Base-by-base conservation (phyloP, 441 rosid species). In the Euphorbia neoarborescens region DNA sequence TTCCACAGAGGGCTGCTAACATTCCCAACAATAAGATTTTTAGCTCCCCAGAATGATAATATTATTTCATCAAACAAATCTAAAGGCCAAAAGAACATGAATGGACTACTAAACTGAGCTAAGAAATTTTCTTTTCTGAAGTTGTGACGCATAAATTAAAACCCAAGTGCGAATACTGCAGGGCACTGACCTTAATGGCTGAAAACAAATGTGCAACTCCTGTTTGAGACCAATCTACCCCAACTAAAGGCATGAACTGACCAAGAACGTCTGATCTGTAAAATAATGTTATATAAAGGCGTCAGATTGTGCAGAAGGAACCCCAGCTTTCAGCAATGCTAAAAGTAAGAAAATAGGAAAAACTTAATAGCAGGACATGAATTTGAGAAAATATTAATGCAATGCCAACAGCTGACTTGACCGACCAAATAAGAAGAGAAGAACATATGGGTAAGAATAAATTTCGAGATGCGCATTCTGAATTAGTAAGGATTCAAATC, bases 221-320 rank as follows among this genome's bases (percentile, higher is more conserved):
- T 27, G 89, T 87, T 81, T 95, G 99, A 15, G 91, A 86, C 99
- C 99, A 95, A 79, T 95, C 99, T 69, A 83, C 73, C 58, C 99
- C 98, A 71, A 95, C 94, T 76, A 92, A 77, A 75, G 97, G 99
- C 99, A 95, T 95, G 80, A 95, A 90, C 82, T 95, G 99, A 63
- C 99, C 99, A 68, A 95, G 85, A 57, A 92, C 97, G 76, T 95
- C 99, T 22, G 99, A 95, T 80, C 99, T 95, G 87, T 7, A 42
- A 77, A 79, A 72, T 20, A 76, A 68, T 44, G 61, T 37, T 57
- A 56, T 50, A 34, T 14, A 57, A 24, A 78, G 48, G 53, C 71
- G 54, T 70, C 63, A 72, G 64, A 69, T 57, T 28, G 69, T 68
- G 38, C 59, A 20, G 35, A 14, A 71, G 70, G 69, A 75, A 74